Conservation (phyloP, 192 early-diverging fungal genomes). For the Thoreauomyces humboldtii region DNA sequence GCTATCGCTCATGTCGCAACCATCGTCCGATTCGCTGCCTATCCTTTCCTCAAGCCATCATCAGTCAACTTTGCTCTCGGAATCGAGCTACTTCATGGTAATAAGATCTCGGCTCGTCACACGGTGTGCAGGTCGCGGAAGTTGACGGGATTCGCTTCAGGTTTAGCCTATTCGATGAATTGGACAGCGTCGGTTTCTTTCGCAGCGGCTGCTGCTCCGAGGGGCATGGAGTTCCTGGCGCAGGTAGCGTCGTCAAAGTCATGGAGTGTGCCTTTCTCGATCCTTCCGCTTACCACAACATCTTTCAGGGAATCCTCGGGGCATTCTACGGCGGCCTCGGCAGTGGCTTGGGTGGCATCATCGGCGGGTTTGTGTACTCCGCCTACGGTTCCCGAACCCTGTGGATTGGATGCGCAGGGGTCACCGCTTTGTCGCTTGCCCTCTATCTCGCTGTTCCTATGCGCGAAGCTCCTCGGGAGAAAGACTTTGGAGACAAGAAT, state of each 20-base stretch:
- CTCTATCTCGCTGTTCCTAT: slow-evolving; percentile 14
- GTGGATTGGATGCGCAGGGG: slow-evolving; percentile 16
- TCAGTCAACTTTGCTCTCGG: slow-evolving; percentile 8
- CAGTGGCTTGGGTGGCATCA: slow-evolving; percentile 22
- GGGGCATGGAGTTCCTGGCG: slow-evolving; percentile 30
- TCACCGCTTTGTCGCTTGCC: slow-evolving; percentile 9
- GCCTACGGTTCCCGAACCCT: slow-evolving; percentile 15
- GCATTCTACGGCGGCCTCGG: slow-evolving; percentile 31
- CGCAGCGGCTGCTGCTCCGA: slow-evolving; percentile 17
- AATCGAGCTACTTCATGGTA: slow-evolving; percentile 26
- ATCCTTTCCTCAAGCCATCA: slow-evolving; percentile 23
- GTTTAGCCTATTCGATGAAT: slow-evolving; percentile 22
- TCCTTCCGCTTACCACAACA: not conserved
- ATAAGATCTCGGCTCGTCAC: no score
- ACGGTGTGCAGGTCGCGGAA: not conserved
- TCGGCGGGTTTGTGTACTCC: slow-evolving; percentile 26
- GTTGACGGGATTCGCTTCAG: not conserved
- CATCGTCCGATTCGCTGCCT: slow-evolving; percentile 11
- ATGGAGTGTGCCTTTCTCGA: not conserved
- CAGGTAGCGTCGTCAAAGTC: slow-evolving; percentile 10
- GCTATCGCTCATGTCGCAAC: slow-evolving; percentile 18
- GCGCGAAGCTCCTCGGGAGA: not conserved
- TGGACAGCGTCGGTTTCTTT: slow-evolving; percentile 26
- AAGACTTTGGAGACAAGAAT: slow-evolving; percentile 1
- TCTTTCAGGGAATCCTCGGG: slow-evolving; percentile 26